phyloP scores from a whole-genome alignment of 305 asterid species.

The Salvia sclarea region DNA sequence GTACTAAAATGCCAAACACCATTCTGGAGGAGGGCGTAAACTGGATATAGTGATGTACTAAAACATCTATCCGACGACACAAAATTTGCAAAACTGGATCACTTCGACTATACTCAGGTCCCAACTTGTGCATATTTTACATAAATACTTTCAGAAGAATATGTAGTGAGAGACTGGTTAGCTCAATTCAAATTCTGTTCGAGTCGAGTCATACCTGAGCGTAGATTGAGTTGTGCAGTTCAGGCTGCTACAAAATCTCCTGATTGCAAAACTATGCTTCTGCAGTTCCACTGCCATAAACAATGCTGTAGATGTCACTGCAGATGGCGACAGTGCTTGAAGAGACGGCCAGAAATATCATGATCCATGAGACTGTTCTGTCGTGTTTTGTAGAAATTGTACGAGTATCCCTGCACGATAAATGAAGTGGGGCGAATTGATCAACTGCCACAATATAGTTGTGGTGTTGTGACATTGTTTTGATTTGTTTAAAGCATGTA shows the following conservation, averaged over 20 bases:
- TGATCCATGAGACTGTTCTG: slow-evolving; percentile 62
- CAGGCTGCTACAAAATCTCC: background rate
- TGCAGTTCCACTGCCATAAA: slow-evolving; percentile 39
- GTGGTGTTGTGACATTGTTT: background rate
- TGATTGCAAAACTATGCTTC: slow-evolving; percentile 28
- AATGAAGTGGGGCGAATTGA: background rate
- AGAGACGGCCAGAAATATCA: slow-evolving; percentile 73
- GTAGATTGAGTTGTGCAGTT: slow-evolving; percentile 6
- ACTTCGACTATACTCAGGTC: slow-evolving; percentile 13
- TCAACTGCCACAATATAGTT: slow-evolving; percentile 3
- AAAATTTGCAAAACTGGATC: background rate
- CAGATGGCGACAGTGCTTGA: slow-evolving; percentile 85
- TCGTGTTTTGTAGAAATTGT: slow-evolving; percentile 67
- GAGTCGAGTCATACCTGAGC: slow-evolving; percentile 15
- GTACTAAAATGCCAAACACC: background rate
- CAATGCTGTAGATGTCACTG: slow-evolving; percentile 71
- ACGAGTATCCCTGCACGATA: slow-evolving; percentile 61
- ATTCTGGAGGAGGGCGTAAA: too few species aligned
- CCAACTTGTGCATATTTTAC: slow-evolving; percentile 7
- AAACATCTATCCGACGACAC: background rate
- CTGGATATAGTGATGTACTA: background rate
- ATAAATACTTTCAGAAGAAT: slow-evolving; percentile 20
- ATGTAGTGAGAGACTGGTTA: background rate
- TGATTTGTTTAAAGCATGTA: background rate
- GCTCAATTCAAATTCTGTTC: slow-evolving; percentile 5